Percentiles rank a stretch among this genome's conserved stretches.
These are phyloP conservation scores for Cytospora piceicola DNA, from an alignment of 2,329 filamentous ascomycete genomes.

Conservation along the genomic window DNA sequence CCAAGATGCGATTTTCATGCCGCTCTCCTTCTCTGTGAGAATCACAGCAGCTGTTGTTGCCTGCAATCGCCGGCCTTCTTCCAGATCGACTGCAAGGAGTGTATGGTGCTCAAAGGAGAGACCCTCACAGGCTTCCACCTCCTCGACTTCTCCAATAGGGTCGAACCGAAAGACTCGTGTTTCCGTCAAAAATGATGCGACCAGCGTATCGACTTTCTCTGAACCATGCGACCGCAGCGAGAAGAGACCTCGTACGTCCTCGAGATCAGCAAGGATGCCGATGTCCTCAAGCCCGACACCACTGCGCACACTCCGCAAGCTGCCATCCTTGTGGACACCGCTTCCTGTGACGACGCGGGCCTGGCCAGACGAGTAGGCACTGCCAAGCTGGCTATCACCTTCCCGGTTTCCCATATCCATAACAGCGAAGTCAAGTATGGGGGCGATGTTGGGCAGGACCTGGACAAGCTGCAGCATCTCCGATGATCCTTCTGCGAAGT, in stretches of 20 bases:
- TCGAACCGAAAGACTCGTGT: constrained; percentile 83
- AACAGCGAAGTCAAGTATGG: constrained; percentile 87
- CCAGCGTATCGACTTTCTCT: constrained; percentile 66
- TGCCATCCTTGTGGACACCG: constrained; percentile 87
- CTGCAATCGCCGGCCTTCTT: constrained; percentile 70
- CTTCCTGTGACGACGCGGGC: constrained; percentile 92
- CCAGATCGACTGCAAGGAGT: constrained; percentile 69
- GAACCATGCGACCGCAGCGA: constrained; percentile 59
- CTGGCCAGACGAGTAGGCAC: constrained; percentile 93
- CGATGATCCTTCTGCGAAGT: constrained; percentile 43
- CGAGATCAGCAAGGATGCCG: constrained; percentile 79
- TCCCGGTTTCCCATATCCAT: constrained; percentile 94
- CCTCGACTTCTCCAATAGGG: constrained; percentile 77
- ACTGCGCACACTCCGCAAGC: constrained; percentile 85
- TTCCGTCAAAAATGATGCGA: constrained; percentile 81
- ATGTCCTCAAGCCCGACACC: constrained; percentile 91
- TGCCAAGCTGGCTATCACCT: constrained; percentile 72
- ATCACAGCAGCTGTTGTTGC: constrained; percentile 69
- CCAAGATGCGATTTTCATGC: constrained; percentile 64
- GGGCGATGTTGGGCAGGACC: constrained; percentile 81
- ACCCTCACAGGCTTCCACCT: constrained; percentile 76
- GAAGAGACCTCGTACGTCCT: constrained; percentile 74
- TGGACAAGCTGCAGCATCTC: constrained; percentile 69
- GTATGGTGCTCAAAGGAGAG: constrained; percentile 73
- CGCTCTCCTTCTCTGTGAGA: constrained; percentile 64